Evolutionary conservation across 2,329 filamentous ascomycete species (phyloP).

Genomic region (Phoma herbarum): DNA sequence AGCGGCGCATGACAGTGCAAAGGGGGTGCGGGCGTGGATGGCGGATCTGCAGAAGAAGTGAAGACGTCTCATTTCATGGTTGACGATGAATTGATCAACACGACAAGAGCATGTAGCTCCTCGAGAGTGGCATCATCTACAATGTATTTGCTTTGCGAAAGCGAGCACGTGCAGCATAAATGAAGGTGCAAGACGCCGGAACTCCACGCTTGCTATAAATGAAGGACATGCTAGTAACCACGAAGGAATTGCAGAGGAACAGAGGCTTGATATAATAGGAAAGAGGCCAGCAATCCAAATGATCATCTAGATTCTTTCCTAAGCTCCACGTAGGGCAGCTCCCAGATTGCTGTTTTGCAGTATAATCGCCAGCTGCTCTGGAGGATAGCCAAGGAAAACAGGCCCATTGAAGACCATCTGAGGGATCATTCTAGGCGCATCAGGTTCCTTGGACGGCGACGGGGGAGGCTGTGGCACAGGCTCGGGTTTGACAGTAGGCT

Average conservation of each 20-base stretch:
- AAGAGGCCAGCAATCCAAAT: neutral
- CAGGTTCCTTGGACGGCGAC: constrained; percentile 20
- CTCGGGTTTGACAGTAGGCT: constrained; percentile 19
- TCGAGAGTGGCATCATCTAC: neutral
- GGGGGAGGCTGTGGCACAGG: constrained; percentile 14
- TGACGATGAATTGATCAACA: neutral
- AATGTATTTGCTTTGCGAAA: neutral
- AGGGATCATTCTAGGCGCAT: constrained; percentile 53
- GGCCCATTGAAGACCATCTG: constrained; percentile 91
- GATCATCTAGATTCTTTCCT: neutral
- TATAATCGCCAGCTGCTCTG: constrained; percentile 47
- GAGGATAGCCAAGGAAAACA: constrained; percentile 85
- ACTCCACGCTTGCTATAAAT: constrained; percentile 7
- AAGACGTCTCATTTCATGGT: constrained; percentile 9
- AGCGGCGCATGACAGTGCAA: constrained; percentile 58
- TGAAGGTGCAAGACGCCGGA: neutral
- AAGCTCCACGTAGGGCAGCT: constrained; percentile 35
- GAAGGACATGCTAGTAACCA: neutral
- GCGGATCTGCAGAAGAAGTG: constrained; percentile 52
- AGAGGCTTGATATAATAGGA: constrained; percentile 5
- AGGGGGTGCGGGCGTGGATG: constrained; percentile 58
- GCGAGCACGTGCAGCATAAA: neutral
- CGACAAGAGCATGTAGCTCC: neutral
- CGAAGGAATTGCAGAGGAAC: neutral
- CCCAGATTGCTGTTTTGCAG: constrained; percentile 51